phyloP scores from a whole-genome alignment of 352 stramenopile genomes.

The Paralagenidium karlingii region DNA sequence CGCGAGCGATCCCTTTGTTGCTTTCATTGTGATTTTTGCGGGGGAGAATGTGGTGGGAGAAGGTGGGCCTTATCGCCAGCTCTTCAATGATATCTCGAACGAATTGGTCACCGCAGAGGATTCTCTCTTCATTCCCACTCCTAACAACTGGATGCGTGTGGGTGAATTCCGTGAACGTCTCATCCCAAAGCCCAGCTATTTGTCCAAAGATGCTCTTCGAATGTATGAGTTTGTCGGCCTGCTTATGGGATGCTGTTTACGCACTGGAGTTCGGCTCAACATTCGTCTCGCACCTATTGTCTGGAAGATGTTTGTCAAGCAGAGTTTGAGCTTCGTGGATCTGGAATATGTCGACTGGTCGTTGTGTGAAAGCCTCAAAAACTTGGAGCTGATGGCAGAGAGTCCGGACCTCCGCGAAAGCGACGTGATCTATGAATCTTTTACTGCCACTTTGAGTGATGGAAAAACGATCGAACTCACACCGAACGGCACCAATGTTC shows the following conservation, averaged over 20 bases:
- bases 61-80: conserved; percentile 59
- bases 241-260: conserved; percentile 64
- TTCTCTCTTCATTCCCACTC: conserved; percentile 52
- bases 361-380: conserved; percentile 39
- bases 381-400: conserved; percentile 16
- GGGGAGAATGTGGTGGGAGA: conserved; percentile 74
- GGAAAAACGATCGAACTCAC: conserved; percentile 55
- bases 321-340: conserved; percentile 41
- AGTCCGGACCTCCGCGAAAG: conserved; percentile 3
- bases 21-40: conserved; percentile 66
- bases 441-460: conserved; percentile 59
- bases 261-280: conserved; percentile 63
- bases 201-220: conserved; percentile 31
- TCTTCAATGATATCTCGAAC: conserved; percentile 66
- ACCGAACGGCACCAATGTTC: conserved; percentile 16
- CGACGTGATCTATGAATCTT: conserved; percentile 47
- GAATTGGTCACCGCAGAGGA: conserved; percentile 36
- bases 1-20: conserved; percentile 67
- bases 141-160: conserved; percentile 57
- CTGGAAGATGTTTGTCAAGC: conserved; percentile 72
- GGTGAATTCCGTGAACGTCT: conserved; percentile 59
- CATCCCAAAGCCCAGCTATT: conserved; percentile 42
- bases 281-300: conserved; percentile 55
- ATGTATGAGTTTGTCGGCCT: conserved; percentile 73
- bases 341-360: conserved; percentile 48